Conservation (phyloP, 306 rosid genomes). For the Aeschynomene evenia region DNA sequence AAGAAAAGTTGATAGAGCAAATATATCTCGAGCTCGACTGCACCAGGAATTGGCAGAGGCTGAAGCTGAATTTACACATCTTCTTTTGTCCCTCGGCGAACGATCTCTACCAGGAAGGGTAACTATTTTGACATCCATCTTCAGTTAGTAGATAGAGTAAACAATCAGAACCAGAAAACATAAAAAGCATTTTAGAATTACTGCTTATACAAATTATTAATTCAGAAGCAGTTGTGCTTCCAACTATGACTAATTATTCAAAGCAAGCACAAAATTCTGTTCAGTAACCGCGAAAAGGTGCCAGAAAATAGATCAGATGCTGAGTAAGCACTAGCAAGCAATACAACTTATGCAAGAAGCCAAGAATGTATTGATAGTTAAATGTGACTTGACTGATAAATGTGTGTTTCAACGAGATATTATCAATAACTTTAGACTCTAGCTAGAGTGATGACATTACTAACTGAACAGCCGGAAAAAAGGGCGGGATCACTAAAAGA, state of each 20-base stretch:
- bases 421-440: conserved; percentile 2
- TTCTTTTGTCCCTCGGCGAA: conserved; percentile 94
- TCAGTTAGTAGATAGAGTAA: conserved; percentile 24
- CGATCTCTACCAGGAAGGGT: conserved; percentile 93
- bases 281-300: neutral
- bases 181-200: too few relatives aligned
- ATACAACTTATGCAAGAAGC: neutral
- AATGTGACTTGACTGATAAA: conserved; percentile 5
- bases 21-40: conserved; percentile 77
- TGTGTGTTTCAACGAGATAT: conserved; percentile 29
- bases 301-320: conserved; percentile 7
- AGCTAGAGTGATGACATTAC: conserved; percentile 27
- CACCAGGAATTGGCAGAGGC: conserved; percentile 97
- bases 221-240: conserved; percentile 2
- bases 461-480: conserved; percentile 79
- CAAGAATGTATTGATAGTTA: conserved; percentile 22
- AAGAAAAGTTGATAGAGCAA: conserved; percentile 87
- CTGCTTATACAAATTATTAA: neutral
- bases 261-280: neutral
- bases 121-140: conserved; percentile 25
- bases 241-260: neutral
- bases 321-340: neutral
- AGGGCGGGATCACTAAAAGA: conserved; percentile 82
- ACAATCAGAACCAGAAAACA: conserved; percentile 20
- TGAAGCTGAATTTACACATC: conserved; percentile 95